Conservation (phyloP, 2,329 filamentous ascomycete genomes). For the Bipolaris bicolor region DNA sequence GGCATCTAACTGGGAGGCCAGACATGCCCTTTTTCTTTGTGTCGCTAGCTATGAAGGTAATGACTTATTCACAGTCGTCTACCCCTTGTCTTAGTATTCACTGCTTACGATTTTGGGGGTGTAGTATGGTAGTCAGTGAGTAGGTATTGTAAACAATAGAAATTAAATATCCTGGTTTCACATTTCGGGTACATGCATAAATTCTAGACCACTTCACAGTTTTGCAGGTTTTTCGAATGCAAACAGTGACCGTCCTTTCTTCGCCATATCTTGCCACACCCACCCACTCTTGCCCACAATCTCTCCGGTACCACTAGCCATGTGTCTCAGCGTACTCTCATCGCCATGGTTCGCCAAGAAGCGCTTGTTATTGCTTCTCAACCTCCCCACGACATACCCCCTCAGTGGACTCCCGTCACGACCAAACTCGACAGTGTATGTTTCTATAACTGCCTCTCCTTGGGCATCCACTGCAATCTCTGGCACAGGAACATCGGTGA, state of each 20-base stretch:
- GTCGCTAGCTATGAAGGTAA: neutral
- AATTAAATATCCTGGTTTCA: neutral
- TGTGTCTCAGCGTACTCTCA: conserved; percentile 54
- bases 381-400: conserved; percentile 60
- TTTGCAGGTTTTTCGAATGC: conserved; percentile 31
- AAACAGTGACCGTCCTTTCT: conserved; percentile 39
- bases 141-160: no score
- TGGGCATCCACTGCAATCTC: conserved; percentile 49
- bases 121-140: no score
- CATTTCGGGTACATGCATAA: neutral
- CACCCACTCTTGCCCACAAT: conserved; percentile 57
- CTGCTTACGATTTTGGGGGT: no score
- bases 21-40: no score
- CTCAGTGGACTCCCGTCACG: conserved; percentile 57
- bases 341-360: conserved; percentile 66
- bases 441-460: conserved; percentile 63
- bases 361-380: conserved; percentile 55
- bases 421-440: conserved; percentile 65
- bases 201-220: conserved; percentile 12
- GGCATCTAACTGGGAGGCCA: no score
- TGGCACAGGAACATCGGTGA: conserved; percentile 52
- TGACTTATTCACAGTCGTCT: no score
- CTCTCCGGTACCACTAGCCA: conserved; percentile 55
- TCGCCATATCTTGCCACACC: conserved; percentile 48
- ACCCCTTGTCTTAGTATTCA: no score